phyloP scores from a whole-genome alignment of 2,329 filamentous ascomycete genomes.

The Colletotrichum spaethianum region DNA sequence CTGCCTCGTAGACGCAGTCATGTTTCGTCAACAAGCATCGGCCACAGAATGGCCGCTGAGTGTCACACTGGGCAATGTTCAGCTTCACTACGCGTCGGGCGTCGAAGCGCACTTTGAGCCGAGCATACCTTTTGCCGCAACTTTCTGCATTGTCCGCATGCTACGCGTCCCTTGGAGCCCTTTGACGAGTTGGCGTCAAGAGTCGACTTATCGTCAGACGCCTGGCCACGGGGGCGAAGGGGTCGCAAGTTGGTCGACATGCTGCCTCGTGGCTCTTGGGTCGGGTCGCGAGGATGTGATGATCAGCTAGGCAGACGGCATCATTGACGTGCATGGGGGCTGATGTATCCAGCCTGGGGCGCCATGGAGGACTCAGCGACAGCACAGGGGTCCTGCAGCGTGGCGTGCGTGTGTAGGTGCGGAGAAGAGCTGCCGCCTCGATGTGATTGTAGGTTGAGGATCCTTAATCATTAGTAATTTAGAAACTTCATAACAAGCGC shows the following conservation, averaged over 20 bases:
- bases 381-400: background rate
- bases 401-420: background rate
- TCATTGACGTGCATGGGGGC: background rate
- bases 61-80: slow-evolving; percentile 16
- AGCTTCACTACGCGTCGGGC: background rate
- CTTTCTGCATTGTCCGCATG: slow-evolving; percentile 30
- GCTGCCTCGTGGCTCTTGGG: background rate
- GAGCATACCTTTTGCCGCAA: slow-evolving; percentile 30
- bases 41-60: slow-evolving; percentile 21
- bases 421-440: background rate
- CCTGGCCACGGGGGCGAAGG: slow-evolving; percentile 18
- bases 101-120: background rate
- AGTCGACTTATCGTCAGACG: background rate
- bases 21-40: slow-evolving; percentile 18
- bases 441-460: background rate
- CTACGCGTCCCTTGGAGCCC: slow-evolving; percentile 21
- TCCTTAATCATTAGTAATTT: background rate
- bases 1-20: slow-evolving; percentile 27
- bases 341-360: background rate
- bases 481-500: background rate
- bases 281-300: background rate
- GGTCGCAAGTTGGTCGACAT: slow-evolving; percentile 29
- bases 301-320: background rate
- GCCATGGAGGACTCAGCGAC: background rate
- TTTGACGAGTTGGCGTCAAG: background rate